phyloP scores from a whole-genome alignment of 176 grass and related monocot species.

The Elymus sibiricus region DNA sequence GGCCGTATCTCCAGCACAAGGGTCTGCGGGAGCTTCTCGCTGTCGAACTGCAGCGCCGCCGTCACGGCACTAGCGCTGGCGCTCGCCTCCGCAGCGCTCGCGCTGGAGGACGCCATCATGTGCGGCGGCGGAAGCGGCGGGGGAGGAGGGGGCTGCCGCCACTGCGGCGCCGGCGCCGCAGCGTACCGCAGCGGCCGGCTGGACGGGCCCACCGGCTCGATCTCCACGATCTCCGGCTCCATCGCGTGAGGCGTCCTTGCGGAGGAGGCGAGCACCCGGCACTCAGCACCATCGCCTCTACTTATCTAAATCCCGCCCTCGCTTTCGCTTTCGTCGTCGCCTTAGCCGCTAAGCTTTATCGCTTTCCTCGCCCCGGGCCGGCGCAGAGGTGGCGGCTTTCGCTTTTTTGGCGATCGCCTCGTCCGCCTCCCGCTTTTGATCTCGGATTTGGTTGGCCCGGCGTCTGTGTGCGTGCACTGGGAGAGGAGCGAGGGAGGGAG shows the following conservation, averaged over 20 bases:
- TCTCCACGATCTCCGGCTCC: conserved; percentile 67
- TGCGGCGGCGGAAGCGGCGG: conserved; percentile 17
- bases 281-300: conserved; percentile 9
- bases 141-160: conserved; percentile 11
- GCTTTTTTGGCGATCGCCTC: conserved; percentile 26
- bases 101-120: not conserved
- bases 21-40: conserved; percentile 82
- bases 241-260: not conserved
- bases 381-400: conserved; percentile 34
- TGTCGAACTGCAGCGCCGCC: conserved; percentile 55
- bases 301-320: not conserved
- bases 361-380: conserved; percentile 16
- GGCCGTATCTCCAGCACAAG: conserved; percentile 65
- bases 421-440: conserved; percentile 3
- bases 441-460: not conserved
- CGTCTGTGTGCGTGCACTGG: not conserved
- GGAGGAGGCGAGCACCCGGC: not conserved
- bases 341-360: conserved; percentile 61
- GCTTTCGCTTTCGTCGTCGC: conserved; percentile 29
- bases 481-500: no score
- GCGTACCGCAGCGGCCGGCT: conserved; percentile 35
- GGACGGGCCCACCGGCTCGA: conserved; percentile 28
- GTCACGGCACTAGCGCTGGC: not conserved
- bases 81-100: not conserved
- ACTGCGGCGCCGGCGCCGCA: conserved; percentile 11